These are phyloP conservation scores for Arbutus unedo DNA, from an alignment of 148 eudicot species.

Conservation along the genomic window DNA sequence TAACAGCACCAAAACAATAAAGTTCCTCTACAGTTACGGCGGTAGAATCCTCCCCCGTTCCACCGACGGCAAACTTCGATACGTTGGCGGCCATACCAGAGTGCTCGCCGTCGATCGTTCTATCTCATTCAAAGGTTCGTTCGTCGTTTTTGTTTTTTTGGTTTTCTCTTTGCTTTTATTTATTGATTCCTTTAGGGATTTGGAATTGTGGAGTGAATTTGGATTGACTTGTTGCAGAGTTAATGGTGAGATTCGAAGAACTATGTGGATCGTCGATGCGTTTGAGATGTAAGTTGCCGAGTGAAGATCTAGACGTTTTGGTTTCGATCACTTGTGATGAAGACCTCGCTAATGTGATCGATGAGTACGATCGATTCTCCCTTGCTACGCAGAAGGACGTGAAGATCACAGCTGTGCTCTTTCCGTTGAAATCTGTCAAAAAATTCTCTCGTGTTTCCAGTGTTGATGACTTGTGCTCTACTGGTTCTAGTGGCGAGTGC, in stretches of 20 bases:
- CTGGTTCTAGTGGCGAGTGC: conserved; percentile 12
- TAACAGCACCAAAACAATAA: conserved; percentile 28
- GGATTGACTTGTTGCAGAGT: conserved; percentile 32
- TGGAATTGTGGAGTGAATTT: background rate
- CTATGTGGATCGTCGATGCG: conserved; percentile 53
- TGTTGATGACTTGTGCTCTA: conserved; percentile 18
- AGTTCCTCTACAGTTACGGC: conserved; percentile 78
- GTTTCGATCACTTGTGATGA: conserved; percentile 67
- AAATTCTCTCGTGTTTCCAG: conserved; percentile 26
- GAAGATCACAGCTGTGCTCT: conserved; percentile 69
- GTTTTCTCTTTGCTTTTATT: background rate
- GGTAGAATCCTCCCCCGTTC: conserved; percentile 81
- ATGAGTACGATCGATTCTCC: conserved; percentile 62
- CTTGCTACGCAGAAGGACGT: conserved; percentile 27
- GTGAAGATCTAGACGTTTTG: conserved; percentile 72
- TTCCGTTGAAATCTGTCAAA: conserved; percentile 29
- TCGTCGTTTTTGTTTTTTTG: background rate
- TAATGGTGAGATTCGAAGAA: conserved; percentile 58
- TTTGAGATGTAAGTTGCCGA: conserved; percentile 67
- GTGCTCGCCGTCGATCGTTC: conserved; percentile 62
- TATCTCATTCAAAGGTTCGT: conserved; percentile 52
- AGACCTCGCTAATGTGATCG: conserved; percentile 53
- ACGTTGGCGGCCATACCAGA: conserved; percentile 79
- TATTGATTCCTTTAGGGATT: background rate
- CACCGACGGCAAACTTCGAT: conserved; percentile 67